Conservation (phyloP, 768 basidiomycete genomes). For the Lactarius vividus region DNA sequence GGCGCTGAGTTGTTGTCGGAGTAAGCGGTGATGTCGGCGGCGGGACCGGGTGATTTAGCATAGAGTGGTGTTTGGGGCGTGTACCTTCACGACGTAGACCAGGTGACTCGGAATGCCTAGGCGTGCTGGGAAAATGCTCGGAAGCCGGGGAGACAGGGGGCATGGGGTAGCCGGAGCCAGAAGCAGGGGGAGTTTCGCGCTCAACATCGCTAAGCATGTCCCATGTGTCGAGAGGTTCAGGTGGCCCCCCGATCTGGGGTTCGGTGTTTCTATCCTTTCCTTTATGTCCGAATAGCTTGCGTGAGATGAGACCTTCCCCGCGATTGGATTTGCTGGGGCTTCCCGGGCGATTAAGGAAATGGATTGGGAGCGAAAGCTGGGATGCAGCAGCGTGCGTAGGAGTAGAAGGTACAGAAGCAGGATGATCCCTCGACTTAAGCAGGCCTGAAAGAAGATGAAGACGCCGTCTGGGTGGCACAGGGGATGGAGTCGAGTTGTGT, state of each 20-base stretch:
- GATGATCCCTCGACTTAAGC: constrained; percentile 24
- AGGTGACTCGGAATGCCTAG: constrained; percentile 8
- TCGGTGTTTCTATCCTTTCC: constrained; percentile 25
- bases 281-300: constrained; percentile 27
- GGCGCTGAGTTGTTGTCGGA: neutral
- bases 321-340: constrained; percentile 22
- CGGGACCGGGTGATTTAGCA: constrained; percentile 13
- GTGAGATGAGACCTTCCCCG: constrained; percentile 20
- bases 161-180: neutral
- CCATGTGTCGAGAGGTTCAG: constrained; percentile 26
- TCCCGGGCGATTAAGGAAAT: constrained; percentile 21
- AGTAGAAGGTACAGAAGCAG: constrained; percentile 26
- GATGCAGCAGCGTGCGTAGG: constrained; percentile 26
- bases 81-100: constrained; percentile 7
- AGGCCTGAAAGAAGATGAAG: constrained; percentile 25
- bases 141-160: constrained; percentile 1
- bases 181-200: constrained; percentile 2
- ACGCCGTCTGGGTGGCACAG: constrained; percentile 19
- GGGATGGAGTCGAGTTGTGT: constrained; percentile 18
- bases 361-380: constrained; percentile 26
- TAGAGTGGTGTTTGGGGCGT: constrained; percentile 25
- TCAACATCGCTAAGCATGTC: constrained; percentile 27
- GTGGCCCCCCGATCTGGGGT: constrained; percentile 6
- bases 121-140: constrained; percentile 5
- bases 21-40: constrained; percentile 13